Conservation (phyloP, 1,284 basidiomycete species). For the Malassezia brasiliensis region DNA sequence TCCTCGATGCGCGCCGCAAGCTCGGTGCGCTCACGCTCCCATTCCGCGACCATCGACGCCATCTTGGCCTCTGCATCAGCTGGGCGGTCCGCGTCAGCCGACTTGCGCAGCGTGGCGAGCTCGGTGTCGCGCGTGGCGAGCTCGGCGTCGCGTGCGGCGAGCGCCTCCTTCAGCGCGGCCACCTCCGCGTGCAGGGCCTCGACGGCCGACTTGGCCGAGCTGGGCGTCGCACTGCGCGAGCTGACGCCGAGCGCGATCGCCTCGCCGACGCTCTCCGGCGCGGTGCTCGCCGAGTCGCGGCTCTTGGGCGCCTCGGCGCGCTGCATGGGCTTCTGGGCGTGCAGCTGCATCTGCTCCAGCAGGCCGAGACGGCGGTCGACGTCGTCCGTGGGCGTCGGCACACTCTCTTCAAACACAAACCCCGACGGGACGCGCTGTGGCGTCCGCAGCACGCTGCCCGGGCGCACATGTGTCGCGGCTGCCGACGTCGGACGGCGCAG, state of each 20-base stretch:
- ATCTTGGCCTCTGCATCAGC: constrained; percentile 18
- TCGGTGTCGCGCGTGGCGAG: background rate
- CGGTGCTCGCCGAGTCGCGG: background rate
- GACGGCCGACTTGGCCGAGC: background rate
- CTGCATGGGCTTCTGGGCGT: background rate
- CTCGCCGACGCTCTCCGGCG: background rate
- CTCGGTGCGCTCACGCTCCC: constrained; percentile 28
- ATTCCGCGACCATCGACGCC: constrained; percentile 30
- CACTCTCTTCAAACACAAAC: constrained; percentile 1
- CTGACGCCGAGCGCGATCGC: background rate
- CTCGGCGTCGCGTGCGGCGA: background rate
- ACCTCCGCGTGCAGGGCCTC: background rate
- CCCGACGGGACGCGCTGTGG: background rate
- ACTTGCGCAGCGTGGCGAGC: background rate
- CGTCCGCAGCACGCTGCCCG: constrained; percentile 2
- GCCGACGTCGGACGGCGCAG: constrained; percentile 7
- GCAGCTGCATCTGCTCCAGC: constrained; percentile 30
- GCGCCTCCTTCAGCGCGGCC: constrained; percentile 17
- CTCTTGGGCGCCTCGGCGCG: background rate
- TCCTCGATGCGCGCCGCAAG: constrained; percentile 60
- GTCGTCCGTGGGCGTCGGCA: background rate
- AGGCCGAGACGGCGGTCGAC: constrained; percentile 5
- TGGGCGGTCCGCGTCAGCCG: background rate
- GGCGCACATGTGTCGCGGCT: background rate
- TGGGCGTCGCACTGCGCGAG: background rate